phyloP scores from a whole-genome alignment of 1,139 yeast species.

The Diutina siamensis region DNA sequence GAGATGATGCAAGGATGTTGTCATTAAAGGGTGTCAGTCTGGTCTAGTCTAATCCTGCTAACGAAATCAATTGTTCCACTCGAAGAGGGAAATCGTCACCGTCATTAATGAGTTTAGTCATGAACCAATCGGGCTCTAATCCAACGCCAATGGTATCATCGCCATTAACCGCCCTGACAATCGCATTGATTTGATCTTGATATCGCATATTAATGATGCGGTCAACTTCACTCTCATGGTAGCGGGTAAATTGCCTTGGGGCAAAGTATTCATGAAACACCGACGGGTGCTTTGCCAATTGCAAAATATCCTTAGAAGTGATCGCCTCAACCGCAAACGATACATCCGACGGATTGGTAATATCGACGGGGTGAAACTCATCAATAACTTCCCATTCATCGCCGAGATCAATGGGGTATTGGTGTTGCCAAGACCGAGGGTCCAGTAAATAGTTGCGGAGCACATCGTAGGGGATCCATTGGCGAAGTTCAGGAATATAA shows the following conservation, averaged over 20 bases:
- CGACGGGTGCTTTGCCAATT: slow-evolving; percentile 5
- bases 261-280: slow-evolving; percentile 8
- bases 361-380: neutral
- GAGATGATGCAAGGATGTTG: no score
- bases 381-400: neutral
- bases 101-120: neutral
- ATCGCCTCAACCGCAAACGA: neutral
- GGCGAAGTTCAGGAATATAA: slow-evolving; percentile 21
- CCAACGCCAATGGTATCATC: neutral
- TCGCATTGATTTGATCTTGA: slow-evolving; percentile 1
- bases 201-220: slow-evolving; percentile 3
- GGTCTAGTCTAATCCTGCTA: neutral
- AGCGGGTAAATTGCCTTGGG: slow-evolving; percentile 7
- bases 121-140: neutral
- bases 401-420: slow-evolving; percentile 6
- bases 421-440: slow-evolving; percentile 15
- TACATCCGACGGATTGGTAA: neutral
- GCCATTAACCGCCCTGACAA: neutral
- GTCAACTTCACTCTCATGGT: slow-evolving; percentile 8
- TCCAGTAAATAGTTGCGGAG: slow-evolving; percentile 19
- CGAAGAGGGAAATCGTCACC: neutral
- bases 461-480: slow-evolving; percentile 21
- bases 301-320: slow-evolving; percentile 6
- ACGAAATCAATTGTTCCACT: neutral
- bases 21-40: no score